phyloP scores from a whole-genome alignment of 179 eudicot species.

The Heliamphora pulchella region DNA sequence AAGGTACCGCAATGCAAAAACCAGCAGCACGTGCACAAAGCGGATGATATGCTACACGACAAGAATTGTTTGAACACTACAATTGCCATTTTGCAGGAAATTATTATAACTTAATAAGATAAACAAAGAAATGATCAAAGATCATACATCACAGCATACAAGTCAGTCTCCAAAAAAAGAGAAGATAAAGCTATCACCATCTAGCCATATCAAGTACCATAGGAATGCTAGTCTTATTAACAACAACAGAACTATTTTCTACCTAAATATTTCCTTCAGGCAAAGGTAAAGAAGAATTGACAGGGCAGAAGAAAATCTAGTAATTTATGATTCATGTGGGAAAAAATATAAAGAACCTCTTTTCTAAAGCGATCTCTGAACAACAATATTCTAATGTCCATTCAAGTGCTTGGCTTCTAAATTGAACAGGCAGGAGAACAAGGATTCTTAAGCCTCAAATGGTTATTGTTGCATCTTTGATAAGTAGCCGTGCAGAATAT shows the following conservation, averaged over 20 bases:
- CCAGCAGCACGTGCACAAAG: slow-evolving; percentile 99
- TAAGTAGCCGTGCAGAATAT: not conserved
- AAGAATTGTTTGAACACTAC: slow-evolving; percentile 83
- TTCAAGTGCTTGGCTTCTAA: not conserved
- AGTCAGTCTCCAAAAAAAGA: not conserved
- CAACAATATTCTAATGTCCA: not conserved
- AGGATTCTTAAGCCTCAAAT: not conserved
- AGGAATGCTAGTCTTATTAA: not conserved
- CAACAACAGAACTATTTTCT: not conserved
- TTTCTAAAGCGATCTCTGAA: not conserved
- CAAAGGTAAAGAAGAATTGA: not conserved
- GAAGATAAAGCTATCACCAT: not conserved
- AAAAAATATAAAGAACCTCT: not conserved
- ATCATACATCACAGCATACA: not conserved
- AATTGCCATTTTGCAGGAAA: slow-evolving; percentile 18
- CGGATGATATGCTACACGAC: slow-evolving; percentile 93
- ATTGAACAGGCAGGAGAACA: not conserved
- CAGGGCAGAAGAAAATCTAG: not conserved
- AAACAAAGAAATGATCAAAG: not conserved
- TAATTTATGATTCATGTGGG: no score
- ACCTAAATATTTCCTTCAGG: not conserved
- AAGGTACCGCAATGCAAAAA: slow-evolving; percentile 75
- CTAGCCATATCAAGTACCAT: not conserved
- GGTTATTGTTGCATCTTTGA: not conserved
- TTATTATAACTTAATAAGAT: not conserved